Evolutionary conservation across 2,329 filamentous ascomycete genomes (phyloP), one percentile per base, ranked within the genome.

Genomic region (Lachnellula arida): DNA sequence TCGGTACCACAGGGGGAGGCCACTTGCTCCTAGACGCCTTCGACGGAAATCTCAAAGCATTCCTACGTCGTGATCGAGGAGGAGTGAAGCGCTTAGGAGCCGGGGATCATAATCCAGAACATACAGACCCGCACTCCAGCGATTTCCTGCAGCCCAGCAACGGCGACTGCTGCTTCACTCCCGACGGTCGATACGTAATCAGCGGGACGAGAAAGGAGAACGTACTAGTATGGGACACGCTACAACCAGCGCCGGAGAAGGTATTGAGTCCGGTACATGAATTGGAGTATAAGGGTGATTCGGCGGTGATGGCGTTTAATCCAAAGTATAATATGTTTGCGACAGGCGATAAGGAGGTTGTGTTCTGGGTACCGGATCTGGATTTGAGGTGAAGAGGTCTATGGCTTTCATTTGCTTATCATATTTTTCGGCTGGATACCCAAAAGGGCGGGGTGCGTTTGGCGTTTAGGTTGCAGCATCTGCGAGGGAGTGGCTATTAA

Each of bases 21-120:
- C 94, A 99, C 72, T 96, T 94, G 67, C 76, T 99, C 2, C 77
- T 99, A n/a, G 94, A 99, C 70, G 89, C 93, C 1, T 97, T 97
- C 69, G 85, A 90, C 43, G 94, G 93, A 40, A 80, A 79, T 6
- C 72, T 97, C 22, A 89, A 87, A 67, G 86, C 89, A 9, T 91
- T 88, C 69, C 78, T 92, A 55, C 82, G 67, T 69, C 84, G 75
- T 72, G 82, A 73, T 61, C 78, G 73, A 71, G 84, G 74, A 57
- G 77, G 79, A 7, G 77, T 79, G 4, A 74, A 75, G 14, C 75
- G 82, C 11, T 69, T 80, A 2, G 81, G 78, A 2, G 74, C 77
- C 0, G 84, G 82, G 6, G 82, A 86, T 62, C 63, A 67, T 19
- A 67, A 67, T 47, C 56, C 60, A 4, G 65, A 66, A 9, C 55